phyloP scores from a whole-genome alignment of 768 basidiomycete genomes.

The Termitomyces eurrhizus region DNA sequence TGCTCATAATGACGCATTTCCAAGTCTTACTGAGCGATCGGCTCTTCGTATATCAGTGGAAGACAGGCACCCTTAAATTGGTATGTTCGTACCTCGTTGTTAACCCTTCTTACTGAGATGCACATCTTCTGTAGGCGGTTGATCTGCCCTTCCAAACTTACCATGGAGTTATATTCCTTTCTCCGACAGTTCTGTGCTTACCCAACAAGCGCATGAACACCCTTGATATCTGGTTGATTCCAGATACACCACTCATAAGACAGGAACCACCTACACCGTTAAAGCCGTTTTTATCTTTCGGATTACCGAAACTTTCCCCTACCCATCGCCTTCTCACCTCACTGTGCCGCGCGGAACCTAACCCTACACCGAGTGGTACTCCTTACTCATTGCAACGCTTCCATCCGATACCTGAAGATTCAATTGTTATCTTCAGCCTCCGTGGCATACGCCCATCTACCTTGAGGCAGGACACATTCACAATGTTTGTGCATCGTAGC shows the following conservation, averaged over 20 bases:
- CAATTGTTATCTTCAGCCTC: slow-evolving; percentile 1
- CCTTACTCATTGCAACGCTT: neutral
- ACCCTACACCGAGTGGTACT: neutral
- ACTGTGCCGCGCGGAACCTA: neutral
- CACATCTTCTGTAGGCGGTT: neutral
- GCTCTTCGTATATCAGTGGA: slow-evolving; percentile 14
- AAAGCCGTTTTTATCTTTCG: neutral
- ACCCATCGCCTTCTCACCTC: neutral
- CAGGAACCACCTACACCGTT: neutral
- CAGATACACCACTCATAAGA: neutral
- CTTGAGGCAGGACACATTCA: neutral
- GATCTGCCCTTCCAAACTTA: neutral
- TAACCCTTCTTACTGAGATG: neutral
- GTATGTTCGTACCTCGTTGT: neutral
- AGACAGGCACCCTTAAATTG: slow-evolving; percentile 9
- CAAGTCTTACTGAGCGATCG: neutral
- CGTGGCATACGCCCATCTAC: neutral
- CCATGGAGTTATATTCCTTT: neutral
- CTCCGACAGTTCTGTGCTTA: neutral
- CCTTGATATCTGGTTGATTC: slow-evolving; percentile 5
- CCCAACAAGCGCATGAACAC: neutral
- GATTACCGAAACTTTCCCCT: neutral
- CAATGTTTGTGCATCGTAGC: slow-evolving; percentile 1
- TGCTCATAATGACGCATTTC: slow-evolving; percentile 7
- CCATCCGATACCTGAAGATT: neutral